These are phyloP conservation scores for Diplogelasinospora grovesii DNA, from an alignment of 495 filamentous ascomycete species.

Conservation along the genomic window DNA sequence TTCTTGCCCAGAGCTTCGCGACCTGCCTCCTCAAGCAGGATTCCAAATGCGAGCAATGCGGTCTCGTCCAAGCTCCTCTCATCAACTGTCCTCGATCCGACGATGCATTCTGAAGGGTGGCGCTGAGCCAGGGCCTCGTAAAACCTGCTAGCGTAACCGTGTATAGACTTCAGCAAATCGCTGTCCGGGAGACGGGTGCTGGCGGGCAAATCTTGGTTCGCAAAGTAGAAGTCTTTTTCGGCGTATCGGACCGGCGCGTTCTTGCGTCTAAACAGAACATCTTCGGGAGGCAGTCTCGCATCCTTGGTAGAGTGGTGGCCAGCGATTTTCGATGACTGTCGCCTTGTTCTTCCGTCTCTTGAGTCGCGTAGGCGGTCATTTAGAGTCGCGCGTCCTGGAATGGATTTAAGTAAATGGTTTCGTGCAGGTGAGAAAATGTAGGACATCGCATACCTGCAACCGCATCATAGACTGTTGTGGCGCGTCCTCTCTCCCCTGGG, in stretches of 20 bases:
- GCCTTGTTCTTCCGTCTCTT: slow-evolving; percentile 34
- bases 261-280: slow-evolving; percentile 61
- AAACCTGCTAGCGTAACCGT: slow-evolving; percentile 66
- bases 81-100: slow-evolving; percentile 26
- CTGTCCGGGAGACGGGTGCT: slow-evolving; percentile 55
- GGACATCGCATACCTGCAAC: slow-evolving; percentile 55
- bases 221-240: slow-evolving; percentile 65
- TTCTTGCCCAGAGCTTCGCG: slow-evolving; percentile 57
- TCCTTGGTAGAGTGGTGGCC: slow-evolving; percentile 46
- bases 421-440: background rate
- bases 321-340: slow-evolving; percentile 36
- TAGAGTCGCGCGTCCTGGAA: slow-evolving; percentile 40
- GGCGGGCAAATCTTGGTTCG: slow-evolving; percentile 39
- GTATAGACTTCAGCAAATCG: slow-evolving; percentile 69
- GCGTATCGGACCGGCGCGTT: slow-evolving; percentile 56
- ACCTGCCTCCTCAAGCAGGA: slow-evolving; percentile 72
- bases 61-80: slow-evolving; percentile 77
- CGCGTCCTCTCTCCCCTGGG: no score
- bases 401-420: background rate
- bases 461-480: slow-evolving; percentile 67
- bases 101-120: slow-evolving; percentile 13
- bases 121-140: slow-evolving; percentile 45
- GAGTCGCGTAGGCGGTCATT: slow-evolving; percentile 13
- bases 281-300: slow-evolving; percentile 56
- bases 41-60: slow-evolving; percentile 71